Base-by-base conservation (phyloP, 2,329 filamentous ascomycete genomes). In the Colletotrichum eleusines region DNA sequence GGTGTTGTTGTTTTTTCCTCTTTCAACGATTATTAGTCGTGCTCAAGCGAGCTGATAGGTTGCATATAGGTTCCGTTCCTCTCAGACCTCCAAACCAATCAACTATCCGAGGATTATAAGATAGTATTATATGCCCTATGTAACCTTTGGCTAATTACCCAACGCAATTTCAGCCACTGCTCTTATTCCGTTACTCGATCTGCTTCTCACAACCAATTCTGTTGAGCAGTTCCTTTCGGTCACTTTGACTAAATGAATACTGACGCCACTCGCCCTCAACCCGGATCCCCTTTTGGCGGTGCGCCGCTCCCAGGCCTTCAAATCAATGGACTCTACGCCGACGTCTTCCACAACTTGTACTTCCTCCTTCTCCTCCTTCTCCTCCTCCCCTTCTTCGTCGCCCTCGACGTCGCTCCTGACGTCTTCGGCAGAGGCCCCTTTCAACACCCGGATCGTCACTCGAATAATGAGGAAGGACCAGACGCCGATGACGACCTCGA, bases 171-270 rank as follows among this genome's bases (percentile, higher is more conserved):
- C 31, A 35, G 12, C n/a, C 12, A 20, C 20, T 38, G 11, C 16
- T 5, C 20, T 50, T 12, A 5, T 5, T 2, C 14, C 14, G 7
- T 63, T 23, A 63, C 11, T 55, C 48, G n/a, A 63, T 63, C 61
- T 63, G 61, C 38, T 55, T 63, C 61, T 63, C 61, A 20, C 61
- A 63, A 3, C 61, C 61, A 3, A 63, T 63, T 55, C 61, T 55
- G 50, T 63, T 55, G 61, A 55, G 61, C 20, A 63, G 9, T 4
- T 63, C 61, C 35, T 63, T 63, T 5, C 48, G 48, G 48, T 42
- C 35, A 9, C 61, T 63, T 20, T 63, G 61, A 12, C 38, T 60
- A 12, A 48, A 28, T 20, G 38, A n/a, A 59, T 16, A 18, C 38
- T 28, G 20, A 55, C 35, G 8, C 48, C 61, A 8, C 35, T 54